phyloP scores from a whole-genome alignment of 352 stramenopile species.

The Pythium dissimile region DNA sequence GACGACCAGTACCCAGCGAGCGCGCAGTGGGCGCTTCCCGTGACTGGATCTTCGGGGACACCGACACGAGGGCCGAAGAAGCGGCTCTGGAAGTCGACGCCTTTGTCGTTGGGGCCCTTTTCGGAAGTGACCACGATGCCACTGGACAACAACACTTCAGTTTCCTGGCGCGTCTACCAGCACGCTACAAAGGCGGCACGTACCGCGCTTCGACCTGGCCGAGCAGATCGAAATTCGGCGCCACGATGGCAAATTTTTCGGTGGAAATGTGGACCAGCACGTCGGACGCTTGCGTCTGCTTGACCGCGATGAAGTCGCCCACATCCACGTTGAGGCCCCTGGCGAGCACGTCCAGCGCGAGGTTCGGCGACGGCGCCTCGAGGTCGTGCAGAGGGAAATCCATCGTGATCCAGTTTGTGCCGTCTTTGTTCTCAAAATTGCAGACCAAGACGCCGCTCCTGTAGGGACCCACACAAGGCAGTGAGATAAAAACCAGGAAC shows the following conservation, averaged over 20 bases:
- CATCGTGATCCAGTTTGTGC: conserved; percentile 46
- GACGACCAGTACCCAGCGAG: conserved; percentile 84
- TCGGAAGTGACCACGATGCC: conserved; percentile 34
- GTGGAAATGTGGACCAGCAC: conserved; percentile 30
- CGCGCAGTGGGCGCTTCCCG: conserved; percentile 88
- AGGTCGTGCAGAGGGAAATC: conserved; percentile 46
- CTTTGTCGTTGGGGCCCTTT: conserved; percentile 8
- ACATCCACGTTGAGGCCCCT: conserved; percentile 12
- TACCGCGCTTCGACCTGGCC: conserved; percentile 23
- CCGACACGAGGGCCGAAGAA: conserved; percentile 90
- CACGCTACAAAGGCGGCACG: background rate
- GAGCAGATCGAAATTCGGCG: conserved; percentile 29
- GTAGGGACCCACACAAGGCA: background rate
- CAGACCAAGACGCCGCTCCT: conserved; percentile 51
- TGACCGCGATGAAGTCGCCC: conserved; percentile 17
- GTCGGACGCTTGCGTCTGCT: conserved; percentile 13
- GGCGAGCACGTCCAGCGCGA: conserved; percentile 18
- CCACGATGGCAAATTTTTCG: conserved; percentile 12
- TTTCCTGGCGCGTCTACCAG: background rate
- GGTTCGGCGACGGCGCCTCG: background rate
- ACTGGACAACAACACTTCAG: conserved; percentile 16
- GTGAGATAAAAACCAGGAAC: too few species aligned
- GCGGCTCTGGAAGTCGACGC: conserved; percentile 51
- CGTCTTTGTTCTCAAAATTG: conserved; percentile 21
- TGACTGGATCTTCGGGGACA: conserved; percentile 93